A percentile compares a stretch with the other conserved stretches of the same genome.
These are phyloP conservation scores for Phyllosticta paracitricarpa DNA, from an alignment of 2,329 filamentous ascomycete genomes.

Conservation along the genomic window DNA sequence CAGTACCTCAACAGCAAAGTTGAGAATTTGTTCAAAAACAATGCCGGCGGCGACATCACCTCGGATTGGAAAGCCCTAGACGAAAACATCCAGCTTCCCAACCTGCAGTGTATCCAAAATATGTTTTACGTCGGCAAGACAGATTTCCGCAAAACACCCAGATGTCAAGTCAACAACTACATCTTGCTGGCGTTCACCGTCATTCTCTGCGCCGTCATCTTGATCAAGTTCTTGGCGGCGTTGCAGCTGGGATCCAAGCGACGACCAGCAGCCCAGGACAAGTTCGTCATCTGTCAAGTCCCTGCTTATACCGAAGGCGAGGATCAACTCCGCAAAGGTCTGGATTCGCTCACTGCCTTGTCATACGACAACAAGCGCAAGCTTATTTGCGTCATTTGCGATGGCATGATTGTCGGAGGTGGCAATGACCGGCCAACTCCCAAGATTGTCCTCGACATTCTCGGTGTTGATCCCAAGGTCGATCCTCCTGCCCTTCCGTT, in stretches of 20 bases:
- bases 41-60: slow-evolving; percentile 73
- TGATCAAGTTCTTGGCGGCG: slow-evolving; percentile 83
- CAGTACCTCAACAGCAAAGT: slow-evolving; percentile 63
- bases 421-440: slow-evolving; percentile 95
- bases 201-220: slow-evolving; percentile 68
- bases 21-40: slow-evolving; percentile 57
- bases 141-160: slow-evolving; percentile 70
- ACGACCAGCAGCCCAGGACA: slow-evolving; percentile 83
- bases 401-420: slow-evolving; percentile 99
- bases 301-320: slow-evolving; percentile 97
- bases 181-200: slow-evolving; percentile 81
- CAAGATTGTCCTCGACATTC: slow-evolving; percentile 90
- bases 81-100: slow-evolving; percentile 50
- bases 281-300: slow-evolving; percentile 97
- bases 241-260: slow-evolving; percentile 89
- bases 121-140: slow-evolving; percentile 72
- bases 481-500: slow-evolving; percentile 91
- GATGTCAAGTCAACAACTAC: slow-evolving; percentile 84
- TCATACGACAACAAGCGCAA: slow-evolving; percentile 99
- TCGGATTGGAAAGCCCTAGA: slow-evolving; percentile 51
- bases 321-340: slow-evolving; percentile 81
- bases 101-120: slow-evolving; percentile 70
- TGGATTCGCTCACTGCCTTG: slow-evolving; percentile 88
- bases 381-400: slow-evolving; percentile 81
- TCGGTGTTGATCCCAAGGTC: slow-evolving; percentile 93